These are phyloP conservation scores for Plantago ovata DNA, from an alignment of 257 asterid species.

Conservation along the genomic window DNA sequence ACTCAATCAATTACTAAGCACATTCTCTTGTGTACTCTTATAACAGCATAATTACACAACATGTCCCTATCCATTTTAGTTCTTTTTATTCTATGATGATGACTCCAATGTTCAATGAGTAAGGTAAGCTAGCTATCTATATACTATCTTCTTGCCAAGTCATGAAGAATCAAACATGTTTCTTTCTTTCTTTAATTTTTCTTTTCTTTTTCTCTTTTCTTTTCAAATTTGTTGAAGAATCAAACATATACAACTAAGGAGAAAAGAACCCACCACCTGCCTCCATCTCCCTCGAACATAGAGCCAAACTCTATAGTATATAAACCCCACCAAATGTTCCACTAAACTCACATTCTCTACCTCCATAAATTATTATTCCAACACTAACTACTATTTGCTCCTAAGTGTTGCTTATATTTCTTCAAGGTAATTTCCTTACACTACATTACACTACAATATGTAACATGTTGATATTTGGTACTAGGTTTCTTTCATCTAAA, in stretches of 20 bases:
- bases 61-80: constrained; percentile 24
- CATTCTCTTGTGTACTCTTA: constrained; percentile 28
- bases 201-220: background rate
- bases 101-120: constrained; percentile 38
- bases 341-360: constrained; percentile 24
- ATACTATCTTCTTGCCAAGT: too few relatives aligned
- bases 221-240: background rate
- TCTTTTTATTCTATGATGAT: constrained; percentile 22
- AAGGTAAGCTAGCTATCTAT: constrained; percentile 9
- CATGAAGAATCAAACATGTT: too few relatives aligned
- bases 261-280: constrained; percentile 34
- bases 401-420: background rate
- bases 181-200: background rate
- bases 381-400: too few relatives aligned
- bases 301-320: constrained; percentile 46
- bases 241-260: background rate
- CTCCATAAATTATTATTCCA: background rate
- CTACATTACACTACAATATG: background rate
- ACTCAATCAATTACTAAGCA: too few relatives aligned
- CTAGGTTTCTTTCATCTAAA: too few relatives aligned
- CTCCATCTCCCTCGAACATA: constrained; percentile 40
- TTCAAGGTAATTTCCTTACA: constrained; percentile 4
- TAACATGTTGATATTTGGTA: background rate
- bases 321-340: constrained; percentile 38
- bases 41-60: constrained; percentile 20